A percentile compares a stretch with the other conserved stretches of the same genome.
These are phyloP conservation scores for Trichoderma guizhouense DNA, from an alignment of 2,329 filamentous ascomycete genomes.

Conservation along the genomic window DNA sequence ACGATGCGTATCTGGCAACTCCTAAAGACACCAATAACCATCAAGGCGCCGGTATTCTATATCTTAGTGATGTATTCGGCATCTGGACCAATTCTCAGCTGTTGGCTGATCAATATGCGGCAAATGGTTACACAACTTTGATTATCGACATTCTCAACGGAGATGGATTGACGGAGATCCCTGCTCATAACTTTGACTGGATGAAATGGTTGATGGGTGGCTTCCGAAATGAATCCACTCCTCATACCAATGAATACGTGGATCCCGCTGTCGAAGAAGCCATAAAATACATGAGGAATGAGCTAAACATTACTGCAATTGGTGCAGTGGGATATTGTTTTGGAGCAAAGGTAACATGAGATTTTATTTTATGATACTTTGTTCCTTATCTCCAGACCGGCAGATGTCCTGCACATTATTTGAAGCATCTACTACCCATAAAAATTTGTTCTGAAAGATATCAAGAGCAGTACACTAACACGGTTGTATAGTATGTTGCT, in stretches of 20 bases:
- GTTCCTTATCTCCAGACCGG: neutral
- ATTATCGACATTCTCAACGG: slow-evolving; percentile 40
- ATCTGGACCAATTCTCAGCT: slow-evolving; percentile 41
- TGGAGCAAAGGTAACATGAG: neutral
- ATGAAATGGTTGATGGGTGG: slow-evolving; percentile 39
- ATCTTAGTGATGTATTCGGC: slow-evolving; percentile 38
- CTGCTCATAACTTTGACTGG: slow-evolving; percentile 30
- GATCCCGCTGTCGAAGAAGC: slow-evolving; percentile 29
- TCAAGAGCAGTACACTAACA: neutral
- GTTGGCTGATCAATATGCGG: slow-evolving; percentile 40
- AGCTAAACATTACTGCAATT: neutral
- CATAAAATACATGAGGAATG: neutral
- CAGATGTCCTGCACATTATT: neutral
- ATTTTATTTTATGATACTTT: neutral
- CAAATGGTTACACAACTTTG: slow-evolving; percentile 38
- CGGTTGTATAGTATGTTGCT: slow-evolving; percentile 42
- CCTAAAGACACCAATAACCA: slow-evolving; percentile 33
- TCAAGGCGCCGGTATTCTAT: slow-evolving; percentile 33
- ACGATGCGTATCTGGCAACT: slow-evolving; percentile 50
- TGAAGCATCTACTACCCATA: neutral
- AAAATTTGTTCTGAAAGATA: neutral
- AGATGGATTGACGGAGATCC: slow-evolving; percentile 30
- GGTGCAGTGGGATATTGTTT: neutral
- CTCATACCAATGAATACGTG: slow-evolving; percentile 33
- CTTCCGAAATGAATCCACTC: slow-evolving; percentile 43